These are phyloP conservation scores for Mycena crocata DNA, from an alignment of 768 basidiomycete species.

Conservation along the genomic window DNA sequence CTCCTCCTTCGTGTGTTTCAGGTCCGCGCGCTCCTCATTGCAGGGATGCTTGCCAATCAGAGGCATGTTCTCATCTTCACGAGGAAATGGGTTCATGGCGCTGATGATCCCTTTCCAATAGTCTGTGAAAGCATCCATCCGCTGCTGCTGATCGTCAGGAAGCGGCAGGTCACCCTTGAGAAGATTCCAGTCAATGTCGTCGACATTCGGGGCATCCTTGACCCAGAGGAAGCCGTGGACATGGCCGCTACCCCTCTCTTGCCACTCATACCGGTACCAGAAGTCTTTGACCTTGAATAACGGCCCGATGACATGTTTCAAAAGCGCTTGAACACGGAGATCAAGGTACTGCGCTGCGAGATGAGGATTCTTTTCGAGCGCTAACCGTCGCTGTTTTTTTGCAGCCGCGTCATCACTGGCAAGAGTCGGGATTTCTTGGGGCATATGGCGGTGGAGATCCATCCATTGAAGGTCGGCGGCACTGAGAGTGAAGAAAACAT, in stretches of 20 bases:
- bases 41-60: slow-evolving; percentile 28
- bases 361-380: slow-evolving; percentile 39
- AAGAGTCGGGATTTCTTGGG: slow-evolving; percentile 13
- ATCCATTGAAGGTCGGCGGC: slow-evolving; percentile 27
- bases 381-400: slow-evolving; percentile 24
- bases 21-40: slow-evolving; percentile 5
- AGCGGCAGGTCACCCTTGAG: slow-evolving; percentile 11
- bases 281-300: slow-evolving; percentile 34
- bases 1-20: slow-evolving; percentile 36
- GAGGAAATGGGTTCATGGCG: slow-evolving; percentile 29
- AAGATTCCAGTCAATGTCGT: slow-evolving; percentile 28
- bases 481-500: slow-evolving; percentile 28
- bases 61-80: slow-evolving; percentile 20
- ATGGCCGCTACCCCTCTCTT: slow-evolving; percentile 35
- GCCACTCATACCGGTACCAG: slow-evolving; percentile 39
- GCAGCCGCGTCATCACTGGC: slow-evolving; percentile 27
- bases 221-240: slow-evolving; percentile 43
- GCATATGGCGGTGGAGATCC: slow-evolving; percentile 36
- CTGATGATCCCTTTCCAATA: slow-evolving; percentile 19
- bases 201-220: slow-evolving; percentile 34
- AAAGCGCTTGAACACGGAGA: slow-evolving; percentile 32
- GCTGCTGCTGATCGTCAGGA: slow-evolving; percentile 18
- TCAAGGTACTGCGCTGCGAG: slow-evolving; percentile 38
- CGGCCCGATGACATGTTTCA: slow-evolving; percentile 31
- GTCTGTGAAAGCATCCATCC: slow-evolving; percentile 26